Conservation (phyloP, 768 basidiomycete species). For the Trametes meyenii region DNA sequence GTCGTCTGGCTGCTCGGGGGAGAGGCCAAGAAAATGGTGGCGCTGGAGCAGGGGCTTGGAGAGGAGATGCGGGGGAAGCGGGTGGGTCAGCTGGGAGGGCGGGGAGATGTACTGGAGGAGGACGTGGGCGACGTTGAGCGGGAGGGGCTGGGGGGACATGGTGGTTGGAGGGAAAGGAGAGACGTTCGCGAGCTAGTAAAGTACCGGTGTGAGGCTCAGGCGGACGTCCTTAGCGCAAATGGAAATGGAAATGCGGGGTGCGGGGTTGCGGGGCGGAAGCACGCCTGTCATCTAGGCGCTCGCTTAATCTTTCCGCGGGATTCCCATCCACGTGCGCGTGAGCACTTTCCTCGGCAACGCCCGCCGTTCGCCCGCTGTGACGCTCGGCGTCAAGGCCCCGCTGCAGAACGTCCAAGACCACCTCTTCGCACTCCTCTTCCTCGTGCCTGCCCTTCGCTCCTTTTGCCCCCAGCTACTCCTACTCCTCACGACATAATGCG, state of each 20-base stretch:
- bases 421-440: background rate
- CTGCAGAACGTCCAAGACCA: conserved; percentile 16
- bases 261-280: conserved; percentile 12
- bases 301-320: conserved; percentile 7
- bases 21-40: conserved; percentile 63
- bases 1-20: conserved; percentile 48
- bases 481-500: conserved; percentile 13
- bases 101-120: conserved; percentile 62
- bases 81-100: conserved; percentile 47
- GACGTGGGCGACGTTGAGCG: conserved; percentile 44
- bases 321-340: background rate
- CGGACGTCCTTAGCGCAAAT: background rate
- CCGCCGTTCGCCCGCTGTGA: background rate
- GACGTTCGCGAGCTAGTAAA: conserved; percentile 7
- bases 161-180: conserved; percentile 11
- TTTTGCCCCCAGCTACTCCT: background rate
- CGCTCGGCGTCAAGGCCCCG: background rate
- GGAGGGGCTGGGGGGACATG: conserved; percentile 43
- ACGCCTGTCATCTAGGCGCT: conserved; percentile 6
- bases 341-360: background rate
- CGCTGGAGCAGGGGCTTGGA: conserved; percentile 62
- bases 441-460: conserved; percentile 13
- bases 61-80: conserved; percentile 62
- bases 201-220: conserved; percentile 12
- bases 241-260: background rate